These are phyloP conservation scores for Corrigiola litoralis DNA, from an alignment of 179 eudicot genomes.

Conservation along the genomic window DNA sequence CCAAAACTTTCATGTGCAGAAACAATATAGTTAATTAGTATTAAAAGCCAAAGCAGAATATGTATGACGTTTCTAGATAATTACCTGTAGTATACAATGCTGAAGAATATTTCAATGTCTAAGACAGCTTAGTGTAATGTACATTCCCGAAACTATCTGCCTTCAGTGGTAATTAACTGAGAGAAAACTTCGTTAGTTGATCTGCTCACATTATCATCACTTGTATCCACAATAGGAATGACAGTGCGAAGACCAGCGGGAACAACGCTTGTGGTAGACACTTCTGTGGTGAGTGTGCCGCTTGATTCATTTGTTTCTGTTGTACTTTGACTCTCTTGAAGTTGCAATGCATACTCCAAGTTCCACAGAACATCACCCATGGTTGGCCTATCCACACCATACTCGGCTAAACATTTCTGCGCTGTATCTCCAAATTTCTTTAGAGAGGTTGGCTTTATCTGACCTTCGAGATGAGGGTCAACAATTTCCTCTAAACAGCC, in stretches of 20 bases:
- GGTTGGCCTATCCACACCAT: slow-evolving; percentile 76
- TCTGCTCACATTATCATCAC: slow-evolving; percentile 36
- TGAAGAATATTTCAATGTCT: slow-evolving; percentile 3
- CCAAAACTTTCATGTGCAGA: too few relatives aligned
- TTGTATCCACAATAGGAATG: slow-evolving; percentile 22
- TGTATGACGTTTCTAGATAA: too few relatives aligned
- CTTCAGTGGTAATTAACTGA: slow-evolving; percentile 56
- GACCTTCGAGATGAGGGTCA: slow-evolving; percentile 44
- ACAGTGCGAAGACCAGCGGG: slow-evolving; percentile 24
- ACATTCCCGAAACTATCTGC: slow-evolving; percentile 33
- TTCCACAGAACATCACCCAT: slow-evolving; percentile 91
- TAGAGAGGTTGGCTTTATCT: slow-evolving; percentile 46
- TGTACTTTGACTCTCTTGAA: slow-evolving; percentile 42
- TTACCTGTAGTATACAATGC: slow-evolving; percentile 2
- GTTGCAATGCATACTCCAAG: slow-evolving; percentile 67
- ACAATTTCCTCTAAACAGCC: slow-evolving; percentile 55
- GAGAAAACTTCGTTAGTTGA: slow-evolving; percentile 58
- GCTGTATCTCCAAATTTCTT: slow-evolving; percentile 75
- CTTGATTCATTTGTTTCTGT: slow-evolving; percentile 27
- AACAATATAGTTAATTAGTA: too few relatives aligned
- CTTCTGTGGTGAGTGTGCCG: slow-evolving; percentile 16
- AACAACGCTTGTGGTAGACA: slow-evolving; percentile 22
- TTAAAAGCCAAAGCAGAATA: too few relatives aligned
- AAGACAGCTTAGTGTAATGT: background rate
- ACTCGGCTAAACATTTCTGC: slow-evolving; percentile 76